Evolutionary conservation across 768 basidiomycete species (phyloP), one percentile per base, ranked within the genome.

Genomic region (Lactifluus hygrophoroides): DNA sequence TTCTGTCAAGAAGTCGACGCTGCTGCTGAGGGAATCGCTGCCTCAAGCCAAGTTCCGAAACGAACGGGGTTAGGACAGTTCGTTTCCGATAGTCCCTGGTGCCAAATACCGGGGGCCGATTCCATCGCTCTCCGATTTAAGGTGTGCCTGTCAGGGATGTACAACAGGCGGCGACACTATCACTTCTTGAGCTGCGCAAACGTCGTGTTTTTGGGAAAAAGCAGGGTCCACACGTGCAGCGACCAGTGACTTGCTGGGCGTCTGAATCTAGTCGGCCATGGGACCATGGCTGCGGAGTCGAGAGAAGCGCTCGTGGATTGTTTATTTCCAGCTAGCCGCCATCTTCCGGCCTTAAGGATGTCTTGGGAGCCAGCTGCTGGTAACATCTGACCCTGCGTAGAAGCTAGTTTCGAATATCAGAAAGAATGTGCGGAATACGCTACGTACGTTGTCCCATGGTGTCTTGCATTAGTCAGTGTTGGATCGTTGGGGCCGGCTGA

Each of bases 21-120:
- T 16, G 47, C n/a, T 28, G 40, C 42, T 16, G 47, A 25, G 48
- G 42, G 25, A 50, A 43, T 28, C 44, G 47, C 46, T 50, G 47
- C 46, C 34, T 52, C 57, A 13, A 28, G 43, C 44, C 51, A 23
- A 43, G 28, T 55, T 60, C 58, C 54, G 58, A 60, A 49, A 38
- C 58, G 53, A 60, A 40, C 58, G 58, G 53, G 53, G 47, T 60
- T 55, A 55, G 53, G 53, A 40, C 58, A 28, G n/a, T 48, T 37
- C 38, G 42, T 50, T 55, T 23, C 47, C 34, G 53, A 42, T 55
- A 55, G 48, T 45, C 43, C 53, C 58, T 60, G 54, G 49, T 50
- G 42, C 58, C 58, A 51, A 45, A 25, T 17, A 11, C 58, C 42
- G 5, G 51, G 51, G 6, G 27, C 42, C 16, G 11, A 37, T 17